These are phyloP conservation scores for Salix purpurea DNA, from an alignment of 345 rosid genomes.

Conservation along the genomic window DNA sequence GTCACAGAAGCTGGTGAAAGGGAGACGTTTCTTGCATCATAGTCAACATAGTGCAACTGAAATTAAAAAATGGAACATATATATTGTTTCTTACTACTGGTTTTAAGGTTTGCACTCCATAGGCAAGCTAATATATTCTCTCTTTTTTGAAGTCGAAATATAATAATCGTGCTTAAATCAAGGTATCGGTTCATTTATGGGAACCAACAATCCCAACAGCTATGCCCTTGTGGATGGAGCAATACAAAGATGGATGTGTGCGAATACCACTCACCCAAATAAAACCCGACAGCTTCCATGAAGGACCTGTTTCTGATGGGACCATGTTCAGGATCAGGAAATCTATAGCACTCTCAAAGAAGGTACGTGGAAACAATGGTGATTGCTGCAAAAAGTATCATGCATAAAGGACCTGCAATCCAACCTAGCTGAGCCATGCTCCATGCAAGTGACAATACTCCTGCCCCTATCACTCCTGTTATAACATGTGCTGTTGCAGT, in stretches of 20 bases:
- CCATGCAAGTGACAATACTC: conserved; percentile 79
- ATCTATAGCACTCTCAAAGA: conserved; percentile 50
- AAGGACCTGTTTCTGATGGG: conserved; percentile 39
- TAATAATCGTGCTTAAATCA: no score
- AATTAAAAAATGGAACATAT: background rate
- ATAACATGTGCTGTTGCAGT: conserved; percentile 63
- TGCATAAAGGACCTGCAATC: conserved; percentile 56
- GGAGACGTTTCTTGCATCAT: background rate
- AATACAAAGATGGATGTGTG: background rate
- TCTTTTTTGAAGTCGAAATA: no score
- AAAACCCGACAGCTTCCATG: conserved; percentile 45
- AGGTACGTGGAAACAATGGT: conserved; percentile 46
- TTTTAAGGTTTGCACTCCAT: no score
- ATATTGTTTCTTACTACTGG: no score
- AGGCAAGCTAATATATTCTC: no score
- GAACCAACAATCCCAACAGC: background rate
- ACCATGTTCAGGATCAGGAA: conserved; percentile 51
- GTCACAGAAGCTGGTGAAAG: background rate
- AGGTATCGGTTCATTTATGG: no score
- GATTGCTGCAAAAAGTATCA: conserved; percentile 44
- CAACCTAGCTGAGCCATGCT: conserved; percentile 65
- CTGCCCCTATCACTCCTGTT: conserved; percentile 79
- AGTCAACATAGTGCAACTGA: background rate
- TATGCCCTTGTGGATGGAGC: background rate
- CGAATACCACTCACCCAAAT: conserved; percentile 35